Evolutionary conservation across 208 protist species (phyloP).

Genomic region (Trypanosoma melophagium): DNA sequence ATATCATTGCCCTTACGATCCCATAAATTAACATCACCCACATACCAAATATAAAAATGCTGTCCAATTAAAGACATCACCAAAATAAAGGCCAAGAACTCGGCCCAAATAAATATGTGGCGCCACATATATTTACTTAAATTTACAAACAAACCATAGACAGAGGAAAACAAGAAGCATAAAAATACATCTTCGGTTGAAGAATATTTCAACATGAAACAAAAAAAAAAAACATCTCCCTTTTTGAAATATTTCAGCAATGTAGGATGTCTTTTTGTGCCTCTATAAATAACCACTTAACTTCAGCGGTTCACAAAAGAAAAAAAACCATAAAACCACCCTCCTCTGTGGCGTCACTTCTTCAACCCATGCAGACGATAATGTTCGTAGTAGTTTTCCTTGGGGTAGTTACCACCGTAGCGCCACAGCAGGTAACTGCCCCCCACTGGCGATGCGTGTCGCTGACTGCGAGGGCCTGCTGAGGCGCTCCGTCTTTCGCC

Average conservation of each 20-base stretch:
- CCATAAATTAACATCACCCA: background rate
- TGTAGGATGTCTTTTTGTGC: background rate
- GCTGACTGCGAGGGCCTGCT: background rate
- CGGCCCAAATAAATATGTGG: background rate
- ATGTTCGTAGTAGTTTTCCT: constrained; percentile 62
- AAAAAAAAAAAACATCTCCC: no score
- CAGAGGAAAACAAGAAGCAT: no score
- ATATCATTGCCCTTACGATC: background rate
- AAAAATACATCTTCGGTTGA: no score
- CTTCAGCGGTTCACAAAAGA: background rate
- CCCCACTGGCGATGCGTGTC: constrained; percentile 14
- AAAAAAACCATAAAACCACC: background rate
- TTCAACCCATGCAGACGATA: constrained; percentile 66
- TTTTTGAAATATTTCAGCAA: no score
- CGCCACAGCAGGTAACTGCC: constrained; percentile 67
- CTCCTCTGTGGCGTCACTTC: constrained; percentile 16
- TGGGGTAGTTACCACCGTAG: constrained; percentile 61
- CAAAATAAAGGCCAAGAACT: background rate
- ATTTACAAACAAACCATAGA: background rate
- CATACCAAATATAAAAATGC: background rate
- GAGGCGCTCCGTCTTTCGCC: constrained; percentile 9
- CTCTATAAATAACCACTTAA: background rate
- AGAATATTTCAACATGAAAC: no score
- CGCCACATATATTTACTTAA: background rate
- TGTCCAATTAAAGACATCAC: background rate